Evolutionary conservation across 306 rosid genomes (phyloP).

Genomic region (Comarum palustre): DNA sequence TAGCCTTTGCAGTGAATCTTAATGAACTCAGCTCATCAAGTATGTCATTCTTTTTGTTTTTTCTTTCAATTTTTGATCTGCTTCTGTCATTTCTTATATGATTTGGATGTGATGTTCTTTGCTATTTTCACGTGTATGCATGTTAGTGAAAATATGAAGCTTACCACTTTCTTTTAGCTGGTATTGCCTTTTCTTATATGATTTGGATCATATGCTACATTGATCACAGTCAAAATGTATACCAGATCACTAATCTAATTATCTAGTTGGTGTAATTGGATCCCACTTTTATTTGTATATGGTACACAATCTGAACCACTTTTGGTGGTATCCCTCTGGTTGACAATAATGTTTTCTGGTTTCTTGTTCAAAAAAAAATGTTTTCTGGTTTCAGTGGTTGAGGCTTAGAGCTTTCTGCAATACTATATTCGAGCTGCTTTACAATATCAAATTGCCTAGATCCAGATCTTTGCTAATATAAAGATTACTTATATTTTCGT

Average conservation of each 20-base stretch:
- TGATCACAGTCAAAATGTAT: background rate
- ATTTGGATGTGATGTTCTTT: background rate
- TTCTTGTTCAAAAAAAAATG: too few relatives aligned
- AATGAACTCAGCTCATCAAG: constrained; percentile 5
- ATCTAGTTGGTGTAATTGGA: background rate
- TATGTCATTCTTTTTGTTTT: background rate
- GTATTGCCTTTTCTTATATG: background rate
- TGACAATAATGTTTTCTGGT: constrained; percentile 3
- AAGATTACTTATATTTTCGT: background rate
- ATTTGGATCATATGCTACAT: background rate
- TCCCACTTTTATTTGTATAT: background rate
- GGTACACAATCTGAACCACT: background rate
- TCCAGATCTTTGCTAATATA: constrained; percentile 1
- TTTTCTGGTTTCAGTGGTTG: constrained; percentile 10
- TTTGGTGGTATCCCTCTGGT: constrained; percentile 9
- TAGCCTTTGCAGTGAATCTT: constrained; percentile 1
- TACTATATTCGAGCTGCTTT: background rate
- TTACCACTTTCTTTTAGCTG: background rate
- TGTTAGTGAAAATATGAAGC: background rate
- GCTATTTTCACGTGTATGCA: constrained; percentile 10
- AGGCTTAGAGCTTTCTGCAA: constrained; percentile 4
- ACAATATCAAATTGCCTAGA: background rate
- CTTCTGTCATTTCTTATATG: background rate
- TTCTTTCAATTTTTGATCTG: background rate
- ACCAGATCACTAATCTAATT: background rate